Evolutionary conservation across 2,329 filamentous ascomycete genomes (phyloP), one percentile per base, ranked within the genome.

Genomic region (Monosporascus cannonballus): DNA sequence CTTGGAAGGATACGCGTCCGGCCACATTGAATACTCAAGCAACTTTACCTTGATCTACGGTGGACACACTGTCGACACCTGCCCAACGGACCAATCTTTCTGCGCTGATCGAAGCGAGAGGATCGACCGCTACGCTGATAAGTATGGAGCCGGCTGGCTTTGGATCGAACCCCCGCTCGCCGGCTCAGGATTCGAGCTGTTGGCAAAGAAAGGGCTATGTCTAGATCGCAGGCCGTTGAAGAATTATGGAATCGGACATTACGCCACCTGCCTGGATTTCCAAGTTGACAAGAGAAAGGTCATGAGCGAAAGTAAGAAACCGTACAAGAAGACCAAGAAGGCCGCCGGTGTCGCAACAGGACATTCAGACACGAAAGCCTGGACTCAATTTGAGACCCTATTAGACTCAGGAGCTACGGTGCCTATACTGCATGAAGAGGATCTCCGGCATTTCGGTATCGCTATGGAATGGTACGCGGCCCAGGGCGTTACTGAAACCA

Each of bases 161-260:
- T 78, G 74, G 74, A 73, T 72, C 50, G 74, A 77, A 53, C 68
- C 71, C 3, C 74, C 75, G 0, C 61, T 77, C 2, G 56, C 66
- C 22, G 61, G 62, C 14, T 42, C 56, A 24, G 48, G 47, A 17
- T 58, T 27, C 2, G 57, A 48, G 1, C 51, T 56, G 18, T 39
- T 66, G 7, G 70, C 66, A 20, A 70, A 66, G 50, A 70, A 67
- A 47, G 65, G 65, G 18, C 47, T 65, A 15, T 65, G 65, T 25
- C 61, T 71, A 6, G 52, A 61, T 0, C 58, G 61, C 24, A 6
- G 36, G 1, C 4, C 0, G 24, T 7, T 3, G 20, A 54, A 46
- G 39, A 53, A 54, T 3, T 66, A 60, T 15, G 48, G 57, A 1
- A 63, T 68, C 15, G 68, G 67, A 27, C 36, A 20, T 20, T 66